Conservation (phyloP, 768 basidiomycete species). For the Macrocybe gigantea region DNA sequence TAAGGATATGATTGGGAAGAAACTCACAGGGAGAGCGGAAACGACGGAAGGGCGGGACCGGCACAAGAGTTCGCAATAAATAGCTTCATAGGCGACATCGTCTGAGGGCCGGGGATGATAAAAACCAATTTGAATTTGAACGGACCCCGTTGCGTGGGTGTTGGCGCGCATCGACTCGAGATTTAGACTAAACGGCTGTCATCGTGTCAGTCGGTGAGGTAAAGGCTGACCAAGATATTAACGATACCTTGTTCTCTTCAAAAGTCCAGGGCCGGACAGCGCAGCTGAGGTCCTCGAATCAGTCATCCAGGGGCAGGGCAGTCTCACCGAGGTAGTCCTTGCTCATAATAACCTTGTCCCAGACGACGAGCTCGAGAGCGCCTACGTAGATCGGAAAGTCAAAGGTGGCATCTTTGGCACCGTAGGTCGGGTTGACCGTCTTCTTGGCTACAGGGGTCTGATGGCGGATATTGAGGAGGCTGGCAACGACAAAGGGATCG, state of each 20-base stretch:
- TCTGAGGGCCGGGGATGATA: constrained; percentile 37
- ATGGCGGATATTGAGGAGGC: constrained; percentile 48
- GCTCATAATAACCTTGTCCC: constrained; percentile 87
- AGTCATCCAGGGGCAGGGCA: constrained; percentile 68
- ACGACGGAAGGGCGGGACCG: constrained; percentile 61
- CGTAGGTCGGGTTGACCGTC: constrained; percentile 61
- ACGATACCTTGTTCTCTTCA: constrained; percentile 66
- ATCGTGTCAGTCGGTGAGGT: neutral
- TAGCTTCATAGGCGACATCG: constrained; percentile 47
- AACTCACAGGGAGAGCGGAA: constrained; percentile 70
- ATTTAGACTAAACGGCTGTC: constrained; percentile 10
- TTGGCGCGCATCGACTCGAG: constrained; percentile 37
- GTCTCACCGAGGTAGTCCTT: constrained; percentile 96
- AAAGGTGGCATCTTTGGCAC: constrained; percentile 73
- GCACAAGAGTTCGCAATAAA: constrained; percentile 60
- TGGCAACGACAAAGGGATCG: constrained; percentile 68
- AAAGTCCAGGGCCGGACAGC: constrained; percentile 42
- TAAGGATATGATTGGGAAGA: neutral
- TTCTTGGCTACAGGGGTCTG: constrained; percentile 79
- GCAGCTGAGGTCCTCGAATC: constrained; percentile 46
- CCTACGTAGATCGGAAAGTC: constrained; percentile 85
- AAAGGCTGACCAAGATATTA: neutral
- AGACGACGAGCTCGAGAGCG: constrained; percentile 79
- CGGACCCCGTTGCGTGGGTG: constrained; percentile 32
- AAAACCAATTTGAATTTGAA: constrained; percentile 44